These are phyloP conservation scores for Lactuca sativa DNA, from an alignment of 129 eudicot species.

Conservation along the genomic window DNA sequence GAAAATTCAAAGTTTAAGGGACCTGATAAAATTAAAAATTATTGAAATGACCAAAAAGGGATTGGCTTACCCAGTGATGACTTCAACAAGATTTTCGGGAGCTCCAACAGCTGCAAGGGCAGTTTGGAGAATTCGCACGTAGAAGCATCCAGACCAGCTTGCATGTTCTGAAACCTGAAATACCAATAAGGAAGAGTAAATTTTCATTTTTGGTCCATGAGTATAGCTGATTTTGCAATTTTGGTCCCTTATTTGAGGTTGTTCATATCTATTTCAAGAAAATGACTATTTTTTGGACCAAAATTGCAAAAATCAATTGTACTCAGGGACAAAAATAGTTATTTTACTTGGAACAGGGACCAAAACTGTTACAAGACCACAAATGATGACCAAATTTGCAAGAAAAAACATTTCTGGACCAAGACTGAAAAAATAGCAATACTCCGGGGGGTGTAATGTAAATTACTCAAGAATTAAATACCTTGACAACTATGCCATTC, in stretches of 20 bases:
- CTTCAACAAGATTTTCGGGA: conserved; percentile 98
- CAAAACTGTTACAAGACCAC: too few relatives aligned
- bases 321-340: background rate
- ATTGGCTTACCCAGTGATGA: conserved; percentile 91
- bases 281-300: background rate
- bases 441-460: background rate
- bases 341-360: too few relatives aligned
- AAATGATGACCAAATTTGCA: background rate
- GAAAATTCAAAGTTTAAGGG: conserved; percentile 22
- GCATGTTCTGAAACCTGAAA: conserved; percentile 96
- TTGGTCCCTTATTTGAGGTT: background rate
- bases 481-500: conserved; percentile 95
- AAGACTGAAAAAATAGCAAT: background rate
- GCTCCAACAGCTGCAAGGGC: conserved; percentile 99
- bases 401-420: background rate
- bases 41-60: conserved; percentile 15
- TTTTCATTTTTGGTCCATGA: background rate
- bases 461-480: conserved; percentile 15
- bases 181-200: conserved; percentile 1
- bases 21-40: conserved; percentile 8
- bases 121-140: conserved; percentile 82
- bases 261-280: background rate
- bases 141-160: conserved; percentile 99
- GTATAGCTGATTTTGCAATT: background rate
- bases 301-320: background rate